A percentile compares a stretch with the other conserved stretches of the same genome.
These are phyloP conservation scores for baker's yeast (Saccharomyces cerevisiae) DNA, from an alignment of 805 yeast genomes.

Conservation along the genomic window DNA sequence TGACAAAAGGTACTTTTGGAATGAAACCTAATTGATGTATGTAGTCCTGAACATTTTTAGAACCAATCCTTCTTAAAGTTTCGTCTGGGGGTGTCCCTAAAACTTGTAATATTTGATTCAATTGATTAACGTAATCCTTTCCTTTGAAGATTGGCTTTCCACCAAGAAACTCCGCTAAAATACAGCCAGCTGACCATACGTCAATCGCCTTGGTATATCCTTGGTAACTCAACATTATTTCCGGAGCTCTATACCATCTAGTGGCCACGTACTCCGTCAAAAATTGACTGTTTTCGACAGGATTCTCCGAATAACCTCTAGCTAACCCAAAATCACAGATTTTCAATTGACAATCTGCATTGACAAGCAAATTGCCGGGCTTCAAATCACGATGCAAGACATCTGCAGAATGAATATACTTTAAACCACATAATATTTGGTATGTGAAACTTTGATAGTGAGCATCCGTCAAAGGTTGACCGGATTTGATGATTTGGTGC, in stretches of 20 bases:
- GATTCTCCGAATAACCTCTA: constrained; percentile 76
- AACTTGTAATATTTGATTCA: constrained; percentile 76
- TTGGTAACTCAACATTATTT: constrained; percentile 89
- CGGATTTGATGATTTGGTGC: constrained; percentile 93
- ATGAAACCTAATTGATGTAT: constrained; percentile 78
- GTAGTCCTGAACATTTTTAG: constrained; percentile 84
- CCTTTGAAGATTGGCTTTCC: constrained; percentile 91
- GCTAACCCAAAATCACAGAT: constrained; percentile 96
- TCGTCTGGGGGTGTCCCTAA: constrained; percentile 87
- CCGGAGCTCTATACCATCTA: constrained; percentile 98
- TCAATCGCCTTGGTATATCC: constrained; percentile 95
- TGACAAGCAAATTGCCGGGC: constrained; percentile 87
- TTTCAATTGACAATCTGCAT: constrained; percentile 93
- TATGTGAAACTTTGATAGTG: constrained; percentile 91
- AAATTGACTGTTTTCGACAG: constrained; percentile 84
- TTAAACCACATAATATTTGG: constrained; percentile 84
- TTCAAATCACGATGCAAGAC: constrained; percentile 90
- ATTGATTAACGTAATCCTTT: constrained; percentile 90
- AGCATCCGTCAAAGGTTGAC: constrained; percentile 87
- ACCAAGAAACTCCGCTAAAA: constrained; percentile 85
- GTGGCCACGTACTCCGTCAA: constrained; percentile 97
- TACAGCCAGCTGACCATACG: constrained; percentile 97
- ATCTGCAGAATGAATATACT: constrained; percentile 84
- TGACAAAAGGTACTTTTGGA: constrained; percentile 66
- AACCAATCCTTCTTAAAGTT: constrained; percentile 62